Base-by-base conservation (phyloP, 768 basidiomycete genomes). In the Plicaturopsis crispa region DNA sequence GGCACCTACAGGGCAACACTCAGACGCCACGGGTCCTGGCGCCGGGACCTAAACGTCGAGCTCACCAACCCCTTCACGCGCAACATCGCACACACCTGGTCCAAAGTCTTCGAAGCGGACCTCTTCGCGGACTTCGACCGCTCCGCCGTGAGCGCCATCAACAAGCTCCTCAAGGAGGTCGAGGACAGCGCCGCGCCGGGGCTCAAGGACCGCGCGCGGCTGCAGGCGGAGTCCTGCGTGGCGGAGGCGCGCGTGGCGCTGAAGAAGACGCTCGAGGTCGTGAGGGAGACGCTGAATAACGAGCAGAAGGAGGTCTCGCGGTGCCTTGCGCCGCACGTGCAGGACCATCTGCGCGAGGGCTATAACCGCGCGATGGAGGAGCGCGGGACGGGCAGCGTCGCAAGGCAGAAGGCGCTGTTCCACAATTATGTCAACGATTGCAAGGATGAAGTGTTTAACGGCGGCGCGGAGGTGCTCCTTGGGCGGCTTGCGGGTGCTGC, bases 291-390 rank as follows among this genome's bases (percentile, higher is more conserved):
- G 4, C 61, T 80, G 57, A 64, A 59, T 44, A 59, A 47, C 12
- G 62, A 76, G 43, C 78, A 79, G 55, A 79, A 80, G 55, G 74
- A 78, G 37, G 59, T 75, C 5, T 78, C 77, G 0, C 62, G 76
- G 14, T 71, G 63, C 45, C 60, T 80, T 42, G 65, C 73, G 8
- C 76, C 76, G 12, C 71, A 76, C 48, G 67, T 80, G 10, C 72
- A 75, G 44, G 50, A 51, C 7, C 66, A 73, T 45, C 60, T 80
- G 8, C 18, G 59, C 7, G 66, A 70, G 5, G 75, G 72, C 0
- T 81, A 81, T 48, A 53, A 72, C 36, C 56, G 44, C 2, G 77
- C 78, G 0, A 70, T 75, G 69, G 56, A 65, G 36, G 73, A 79
- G 46, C 52, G 65, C 28, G 79, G 78, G 2, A 58, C 24, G 13